Conservation (phyloP, 306 rosid genomes). For the Prunus kanzakura region DNA sequence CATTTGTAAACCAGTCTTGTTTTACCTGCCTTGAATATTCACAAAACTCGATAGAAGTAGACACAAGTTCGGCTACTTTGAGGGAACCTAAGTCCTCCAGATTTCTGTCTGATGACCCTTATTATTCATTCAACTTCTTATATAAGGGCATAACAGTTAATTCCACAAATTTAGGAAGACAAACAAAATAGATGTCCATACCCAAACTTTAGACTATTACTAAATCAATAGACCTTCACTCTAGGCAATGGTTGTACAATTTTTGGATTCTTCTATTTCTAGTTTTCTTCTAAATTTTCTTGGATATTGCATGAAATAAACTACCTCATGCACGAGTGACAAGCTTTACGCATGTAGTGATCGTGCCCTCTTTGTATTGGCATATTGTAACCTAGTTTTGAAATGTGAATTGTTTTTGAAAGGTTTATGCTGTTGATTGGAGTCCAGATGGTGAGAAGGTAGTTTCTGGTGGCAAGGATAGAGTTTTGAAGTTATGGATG, state of each 20-base stretch:
- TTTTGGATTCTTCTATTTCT: neutral
- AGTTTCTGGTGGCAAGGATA: slow-evolving; percentile 97
- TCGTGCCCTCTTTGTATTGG: neutral
- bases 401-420: slow-evolving; percentile 5
- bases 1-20: neutral
- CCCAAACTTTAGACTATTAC: neutral
- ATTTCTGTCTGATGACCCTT: neutral
- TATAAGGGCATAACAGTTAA: neutral
- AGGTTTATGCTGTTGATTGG: slow-evolving; percentile 98
- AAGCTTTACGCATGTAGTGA: neutral
- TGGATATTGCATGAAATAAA: neutral
- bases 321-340: neutral
- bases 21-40: neutral
- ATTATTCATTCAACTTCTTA: neutral
- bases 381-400: slow-evolving; percentile 9
- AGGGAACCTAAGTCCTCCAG: neutral
- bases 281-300: neutral
- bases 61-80: neutral
- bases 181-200: neutral
- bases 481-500: slow-evolving; percentile 94
- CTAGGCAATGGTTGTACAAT: neutral
- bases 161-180: neutral
- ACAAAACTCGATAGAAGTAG: neutral
- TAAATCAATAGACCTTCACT: neutral
- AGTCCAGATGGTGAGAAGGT: slow-evolving; percentile 98